A percentile compares a stretch with the other conserved stretches of the same genome.
These are phyloP conservation scores for Wickerhamiella siamensis DNA, from an alignment of 805 yeast species.

Conservation along the genomic window DNA sequence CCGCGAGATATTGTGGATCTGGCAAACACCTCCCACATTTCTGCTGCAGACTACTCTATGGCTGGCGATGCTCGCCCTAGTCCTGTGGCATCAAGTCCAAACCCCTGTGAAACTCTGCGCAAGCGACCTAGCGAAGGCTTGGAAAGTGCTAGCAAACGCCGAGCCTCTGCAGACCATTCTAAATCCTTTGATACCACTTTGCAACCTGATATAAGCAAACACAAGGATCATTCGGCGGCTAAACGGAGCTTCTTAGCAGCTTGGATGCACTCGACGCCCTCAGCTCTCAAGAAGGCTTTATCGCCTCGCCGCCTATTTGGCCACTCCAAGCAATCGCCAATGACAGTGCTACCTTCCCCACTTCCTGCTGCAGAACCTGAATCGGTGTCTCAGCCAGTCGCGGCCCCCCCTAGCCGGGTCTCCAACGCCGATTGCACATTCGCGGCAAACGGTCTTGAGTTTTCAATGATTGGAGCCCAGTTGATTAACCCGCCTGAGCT, in stretches of 20 bases:
- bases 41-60: not conserved
- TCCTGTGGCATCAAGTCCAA: not conserved
- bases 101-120: no score
- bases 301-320: slow-evolving; percentile 1
- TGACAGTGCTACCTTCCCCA: not conserved
- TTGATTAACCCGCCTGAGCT: not conserved
- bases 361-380: no score
- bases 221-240: not conserved
- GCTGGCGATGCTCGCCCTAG: not conserved
- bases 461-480: not conserved
- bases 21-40: not conserved
- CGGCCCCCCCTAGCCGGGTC: not conserved
- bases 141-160: no score
- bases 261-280: slow-evolving; percentile 2
- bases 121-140: no score
- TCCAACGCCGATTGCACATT: not conserved
- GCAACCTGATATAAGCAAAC: no score
- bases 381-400: no score
- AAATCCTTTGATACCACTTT: no score
- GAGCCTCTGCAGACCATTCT: no score
- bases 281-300: not conserved
- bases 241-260: slow-evolving; percentile 1
- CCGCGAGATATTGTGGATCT: not conserved
- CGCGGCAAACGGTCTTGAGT: not conserved
- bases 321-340: not conserved